phyloP scores from a whole-genome alignment of 2,329 filamentous ascomycete species.

The Juglanconis sp. region DNA sequence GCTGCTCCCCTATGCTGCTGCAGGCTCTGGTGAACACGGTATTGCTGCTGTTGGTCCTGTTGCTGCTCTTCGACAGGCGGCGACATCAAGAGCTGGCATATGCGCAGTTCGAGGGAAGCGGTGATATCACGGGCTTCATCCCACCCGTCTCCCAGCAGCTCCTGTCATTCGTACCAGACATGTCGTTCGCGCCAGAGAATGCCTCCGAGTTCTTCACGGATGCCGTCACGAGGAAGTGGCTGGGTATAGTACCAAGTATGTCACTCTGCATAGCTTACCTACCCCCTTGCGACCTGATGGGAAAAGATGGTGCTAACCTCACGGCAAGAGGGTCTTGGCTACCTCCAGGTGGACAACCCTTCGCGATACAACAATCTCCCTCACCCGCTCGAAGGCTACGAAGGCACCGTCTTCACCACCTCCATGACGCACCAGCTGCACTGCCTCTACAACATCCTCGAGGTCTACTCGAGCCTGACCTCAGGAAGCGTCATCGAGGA shows the following conservation, averaged over 20 bases:
- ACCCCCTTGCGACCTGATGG: background rate
- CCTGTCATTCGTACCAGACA: constrained; percentile 35
- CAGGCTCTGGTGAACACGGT: constrained; percentile 32
- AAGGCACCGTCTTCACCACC: constrained; percentile 36
- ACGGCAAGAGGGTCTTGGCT: constrained; percentile 35
- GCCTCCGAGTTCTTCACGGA: constrained; percentile 37
- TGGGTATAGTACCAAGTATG: constrained; percentile 36
- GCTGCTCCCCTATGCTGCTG: constrained; percentile 19
- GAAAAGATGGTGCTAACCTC: background rate
- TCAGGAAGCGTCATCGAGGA: constrained; percentile 27
- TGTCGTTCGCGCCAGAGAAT: constrained; percentile 35
- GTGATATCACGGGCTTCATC: constrained; percentile 28
- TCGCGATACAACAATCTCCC: constrained; percentile 35
- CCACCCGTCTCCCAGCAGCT: constrained; percentile 36
- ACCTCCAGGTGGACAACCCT: constrained; percentile 34
- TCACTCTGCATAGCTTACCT: background rate
- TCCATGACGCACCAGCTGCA: constrained; percentile 43
- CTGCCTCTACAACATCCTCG: constrained; percentile 38
- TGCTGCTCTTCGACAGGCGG: constrained; percentile 32
- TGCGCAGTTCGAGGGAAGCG: constrained; percentile 29
- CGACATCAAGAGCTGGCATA: constrained; percentile 17
- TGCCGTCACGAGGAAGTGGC: constrained; percentile 32
- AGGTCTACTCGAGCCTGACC: constrained; percentile 32
- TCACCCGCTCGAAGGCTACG: constrained; percentile 29
- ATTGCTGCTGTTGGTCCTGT: constrained; percentile 33